Conservation (phyloP, 768 basidiomycete genomes). For the Kwoniella pini region DNA sequence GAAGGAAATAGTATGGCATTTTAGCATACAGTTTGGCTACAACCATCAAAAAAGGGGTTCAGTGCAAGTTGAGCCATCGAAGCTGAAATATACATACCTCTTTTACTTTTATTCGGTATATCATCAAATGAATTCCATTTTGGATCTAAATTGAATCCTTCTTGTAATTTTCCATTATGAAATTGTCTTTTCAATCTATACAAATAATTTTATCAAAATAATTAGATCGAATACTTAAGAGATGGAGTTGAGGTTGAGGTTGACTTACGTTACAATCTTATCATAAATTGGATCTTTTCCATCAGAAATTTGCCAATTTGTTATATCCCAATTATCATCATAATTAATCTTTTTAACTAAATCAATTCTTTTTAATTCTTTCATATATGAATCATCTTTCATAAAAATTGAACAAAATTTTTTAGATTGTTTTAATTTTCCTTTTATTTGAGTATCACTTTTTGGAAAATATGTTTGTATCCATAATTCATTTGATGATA, state of each 20-base stretch:
- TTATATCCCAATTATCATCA: background rate
- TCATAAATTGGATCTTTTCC: background rate
- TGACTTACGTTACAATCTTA: background rate
- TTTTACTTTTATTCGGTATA: background rate
- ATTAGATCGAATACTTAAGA: no score
- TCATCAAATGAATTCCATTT: conserved; percentile 7
- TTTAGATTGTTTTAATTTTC: conserved; percentile 1
- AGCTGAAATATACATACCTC: background rate
- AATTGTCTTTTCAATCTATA: background rate
- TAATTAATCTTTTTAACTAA: background rate
- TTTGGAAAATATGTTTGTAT: conserved; percentile 4
- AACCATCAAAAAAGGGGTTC: background rate
- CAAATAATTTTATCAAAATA: no score
- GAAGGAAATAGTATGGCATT: conserved; percentile 7
- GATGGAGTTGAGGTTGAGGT: no score
- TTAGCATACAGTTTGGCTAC: background rate
- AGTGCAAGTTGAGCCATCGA: background rate
- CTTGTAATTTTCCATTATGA: background rate
- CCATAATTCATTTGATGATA: background rate
- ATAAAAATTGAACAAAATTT: background rate
- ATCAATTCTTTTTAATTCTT: background rate
- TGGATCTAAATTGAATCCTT: background rate
- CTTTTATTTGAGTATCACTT: background rate
- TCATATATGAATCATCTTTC: background rate
- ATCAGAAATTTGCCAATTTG: background rate